A percentile compares a stretch with the other conserved stretches of the same genome.
Conservation (phyloP, 768 basidiomycete genomes). For the Leccinum incarnatum region DNA sequence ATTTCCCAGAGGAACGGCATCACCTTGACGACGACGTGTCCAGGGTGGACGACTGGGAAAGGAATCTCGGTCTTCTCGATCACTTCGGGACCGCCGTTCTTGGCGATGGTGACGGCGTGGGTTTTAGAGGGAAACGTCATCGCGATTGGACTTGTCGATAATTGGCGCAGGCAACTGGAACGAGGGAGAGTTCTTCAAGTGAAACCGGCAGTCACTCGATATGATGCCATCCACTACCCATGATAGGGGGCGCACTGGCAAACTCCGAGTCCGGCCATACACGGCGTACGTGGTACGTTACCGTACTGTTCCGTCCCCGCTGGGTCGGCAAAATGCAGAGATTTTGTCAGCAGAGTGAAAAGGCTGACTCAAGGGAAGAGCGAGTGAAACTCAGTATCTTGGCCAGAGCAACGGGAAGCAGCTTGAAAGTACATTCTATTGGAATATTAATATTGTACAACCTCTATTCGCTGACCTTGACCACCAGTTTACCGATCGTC, state of each 20-base stretch:
- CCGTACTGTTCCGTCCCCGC: not conserved
- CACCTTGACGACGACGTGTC: constrained; percentile 52
- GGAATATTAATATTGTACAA: not conserved
- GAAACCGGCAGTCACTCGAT: not conserved
- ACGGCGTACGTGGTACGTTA: not conserved
- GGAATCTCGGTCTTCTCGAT: constrained; percentile 65
- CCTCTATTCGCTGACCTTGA: constrained; percentile 49
- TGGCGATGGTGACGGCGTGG: constrained; percentile 68
- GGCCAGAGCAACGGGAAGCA: not conserved
- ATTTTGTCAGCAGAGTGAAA: not conserved
- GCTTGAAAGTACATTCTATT: not conserved
- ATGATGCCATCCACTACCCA: not conserved
- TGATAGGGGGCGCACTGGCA: not conserved
- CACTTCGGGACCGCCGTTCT: constrained; percentile 76
- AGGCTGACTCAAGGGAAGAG: not conserved
- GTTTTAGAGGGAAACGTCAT: constrained; percentile 62
- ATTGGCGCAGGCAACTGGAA: not conserved
- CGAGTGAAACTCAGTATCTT: not conserved
- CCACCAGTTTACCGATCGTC: constrained; percentile 82
- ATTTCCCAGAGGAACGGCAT: not conserved
- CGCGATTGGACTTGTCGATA: constrained; percentile 24
- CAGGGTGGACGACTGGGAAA: constrained; percentile 60
- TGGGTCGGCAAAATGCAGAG: not conserved
- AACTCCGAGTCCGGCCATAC: not conserved
- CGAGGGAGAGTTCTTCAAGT: not conserved